Percentiles rank a stretch among this genome's conserved stretches.
These are phyloP conservation scores for Theobroma grandiflorum DNA, from an alignment of 441 rosid genomes.

Conservation along the genomic window DNA sequence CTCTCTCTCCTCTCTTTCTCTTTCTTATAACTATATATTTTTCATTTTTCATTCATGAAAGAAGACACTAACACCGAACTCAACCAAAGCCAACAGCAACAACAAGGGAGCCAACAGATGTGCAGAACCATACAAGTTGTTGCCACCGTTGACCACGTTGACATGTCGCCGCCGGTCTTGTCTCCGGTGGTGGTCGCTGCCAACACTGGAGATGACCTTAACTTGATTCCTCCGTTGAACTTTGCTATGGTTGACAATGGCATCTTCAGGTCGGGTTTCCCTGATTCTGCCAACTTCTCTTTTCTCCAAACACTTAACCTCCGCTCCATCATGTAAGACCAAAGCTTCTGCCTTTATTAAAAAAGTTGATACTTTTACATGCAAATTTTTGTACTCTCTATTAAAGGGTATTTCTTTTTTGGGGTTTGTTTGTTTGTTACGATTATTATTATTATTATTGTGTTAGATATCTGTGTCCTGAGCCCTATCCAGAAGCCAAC, in stretches of 20 bases:
- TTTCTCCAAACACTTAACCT: slow-evolving; percentile 72
- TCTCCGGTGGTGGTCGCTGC: slow-evolving; percentile 36
- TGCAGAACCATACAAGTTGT: slow-evolving; percentile 62
- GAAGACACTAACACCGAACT: slow-evolving; percentile 34
- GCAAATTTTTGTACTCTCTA: slow-evolving; percentile 12
- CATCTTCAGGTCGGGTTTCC: slow-evolving; percentile 81
- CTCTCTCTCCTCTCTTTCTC: neutral
- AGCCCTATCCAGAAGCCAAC: slow-evolving; percentile 66
- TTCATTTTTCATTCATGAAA: slow-evolving; percentile 33
- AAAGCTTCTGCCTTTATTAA: neutral
- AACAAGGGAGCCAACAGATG: slow-evolving; percentile 29
- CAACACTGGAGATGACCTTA: slow-evolving; percentile 52
- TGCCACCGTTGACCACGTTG: slow-evolving; percentile 43
- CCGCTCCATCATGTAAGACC: slow-evolving; percentile 73
- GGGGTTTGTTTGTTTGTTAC: slow-evolving; percentile 6
- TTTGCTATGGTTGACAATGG: slow-evolving; percentile 80
- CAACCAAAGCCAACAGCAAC: slow-evolving; percentile 12
- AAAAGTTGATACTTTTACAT: neutral
- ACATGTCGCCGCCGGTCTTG: slow-evolving; percentile 34
- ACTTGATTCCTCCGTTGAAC: slow-evolving; percentile 69
- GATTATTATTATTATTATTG: neutral
- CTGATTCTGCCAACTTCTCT: slow-evolving; percentile 65
- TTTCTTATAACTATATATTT: neutral
- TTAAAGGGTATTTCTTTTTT: neutral
- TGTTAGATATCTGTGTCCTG: slow-evolving; percentile 68